A percentile compares a stretch with the other conserved stretches of the same genome.
Evolutionary conservation across 2,329 filamentous ascomycete genomes (phyloP).

Genomic region (Scleromitrula shiraiana): DNA sequence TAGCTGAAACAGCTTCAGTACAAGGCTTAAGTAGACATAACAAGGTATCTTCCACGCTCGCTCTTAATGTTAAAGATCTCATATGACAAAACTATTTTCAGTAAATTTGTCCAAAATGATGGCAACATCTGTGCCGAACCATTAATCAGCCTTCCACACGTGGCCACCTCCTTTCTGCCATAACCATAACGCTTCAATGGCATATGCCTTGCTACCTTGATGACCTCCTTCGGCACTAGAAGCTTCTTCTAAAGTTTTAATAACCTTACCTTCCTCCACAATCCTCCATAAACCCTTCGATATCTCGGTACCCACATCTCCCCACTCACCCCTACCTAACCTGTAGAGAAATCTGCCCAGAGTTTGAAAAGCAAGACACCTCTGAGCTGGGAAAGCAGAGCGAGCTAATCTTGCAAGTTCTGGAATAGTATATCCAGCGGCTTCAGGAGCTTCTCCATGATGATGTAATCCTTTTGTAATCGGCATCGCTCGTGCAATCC

Average conservation of each 20-base stretch:
- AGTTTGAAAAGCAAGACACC: constrained; percentile 87
- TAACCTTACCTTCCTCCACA: constrained; percentile 65
- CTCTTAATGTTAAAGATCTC: no score
- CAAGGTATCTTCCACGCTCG: no score
- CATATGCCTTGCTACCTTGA: constrained; percentile 73
- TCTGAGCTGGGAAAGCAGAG: constrained; percentile 75
- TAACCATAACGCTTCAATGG: constrained; percentile 83
- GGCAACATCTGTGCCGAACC: no score
- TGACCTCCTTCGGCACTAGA: constrained; percentile 61
- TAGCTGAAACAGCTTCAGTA: no score
- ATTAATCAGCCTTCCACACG: constrained; percentile 24
- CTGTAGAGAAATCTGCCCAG: constrained; percentile 78
- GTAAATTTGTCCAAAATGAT: no score
- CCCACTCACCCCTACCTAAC: constrained; percentile 65
- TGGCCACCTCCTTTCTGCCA: constrained; percentile 38
- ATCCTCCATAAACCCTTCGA: constrained; percentile 77
- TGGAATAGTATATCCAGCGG: constrained; percentile 85
- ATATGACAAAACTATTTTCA: no score
- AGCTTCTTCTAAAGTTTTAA: constrained; percentile 71
- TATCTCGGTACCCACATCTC: constrained; percentile 57
- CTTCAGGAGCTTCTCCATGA: constrained; percentile 85
- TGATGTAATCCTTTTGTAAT: constrained; percentile 80
- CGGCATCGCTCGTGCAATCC: constrained; percentile 65
- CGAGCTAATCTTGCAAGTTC: constrained; percentile 77
- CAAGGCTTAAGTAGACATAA: no score